Percentiles rank a stretch among this genome's conserved stretches.
Conservation (phyloP, 2,329 filamentous ascomycete species). For the Diaporthe helianthi region DNA sequence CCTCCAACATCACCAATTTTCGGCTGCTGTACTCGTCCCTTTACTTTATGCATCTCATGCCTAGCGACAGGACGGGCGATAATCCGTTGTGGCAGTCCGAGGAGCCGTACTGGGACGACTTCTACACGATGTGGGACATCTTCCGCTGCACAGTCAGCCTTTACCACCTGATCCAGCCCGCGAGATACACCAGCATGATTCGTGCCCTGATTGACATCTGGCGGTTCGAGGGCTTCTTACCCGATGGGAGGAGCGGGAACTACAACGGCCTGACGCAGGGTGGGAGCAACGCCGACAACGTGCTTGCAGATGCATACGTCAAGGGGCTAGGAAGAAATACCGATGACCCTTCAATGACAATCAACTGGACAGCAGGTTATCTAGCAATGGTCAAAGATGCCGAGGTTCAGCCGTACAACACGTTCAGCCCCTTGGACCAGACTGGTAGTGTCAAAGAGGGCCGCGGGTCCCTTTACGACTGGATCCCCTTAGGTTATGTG, state of each 20-base stretch:
- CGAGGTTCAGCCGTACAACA: slow-evolving; percentile 73
- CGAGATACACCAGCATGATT: slow-evolving; percentile 69
- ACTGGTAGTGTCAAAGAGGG: slow-evolving; percentile 67
- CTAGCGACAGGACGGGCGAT: slow-evolving; percentile 69
- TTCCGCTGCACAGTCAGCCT: slow-evolving; percentile 74
- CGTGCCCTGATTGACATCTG: slow-evolving; percentile 75
- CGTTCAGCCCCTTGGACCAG: slow-evolving; percentile 63
- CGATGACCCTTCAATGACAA: slow-evolving; percentile 57
- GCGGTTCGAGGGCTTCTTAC: slow-evolving; percentile 69
- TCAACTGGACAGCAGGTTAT: slow-evolving; percentile 71
- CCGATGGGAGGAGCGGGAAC: slow-evolving; percentile 72
- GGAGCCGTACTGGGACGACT: slow-evolving; percentile 78
- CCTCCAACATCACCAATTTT: slow-evolving; percentile 54
- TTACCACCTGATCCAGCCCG: slow-evolving; percentile 72
- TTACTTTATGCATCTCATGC: slow-evolving; percentile 68
- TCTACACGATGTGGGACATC: slow-evolving; percentile 78
- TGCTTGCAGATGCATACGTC: slow-evolving; percentile 71
- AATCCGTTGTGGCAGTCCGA: slow-evolving; percentile 71
- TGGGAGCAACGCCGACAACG: slow-evolving; percentile 75
- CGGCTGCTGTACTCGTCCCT: slow-evolving; percentile 63
- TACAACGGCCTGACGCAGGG: slow-evolving; percentile 76
- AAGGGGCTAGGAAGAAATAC: slow-evolving; percentile 69
- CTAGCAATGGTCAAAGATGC: slow-evolving; percentile 76
- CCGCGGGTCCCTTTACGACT: slow-evolving; percentile 69
- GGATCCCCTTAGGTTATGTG: slow-evolving; percentile 63